Conservation (phyloP, 306 rosid species). For the Datisca glomerata region DNA sequence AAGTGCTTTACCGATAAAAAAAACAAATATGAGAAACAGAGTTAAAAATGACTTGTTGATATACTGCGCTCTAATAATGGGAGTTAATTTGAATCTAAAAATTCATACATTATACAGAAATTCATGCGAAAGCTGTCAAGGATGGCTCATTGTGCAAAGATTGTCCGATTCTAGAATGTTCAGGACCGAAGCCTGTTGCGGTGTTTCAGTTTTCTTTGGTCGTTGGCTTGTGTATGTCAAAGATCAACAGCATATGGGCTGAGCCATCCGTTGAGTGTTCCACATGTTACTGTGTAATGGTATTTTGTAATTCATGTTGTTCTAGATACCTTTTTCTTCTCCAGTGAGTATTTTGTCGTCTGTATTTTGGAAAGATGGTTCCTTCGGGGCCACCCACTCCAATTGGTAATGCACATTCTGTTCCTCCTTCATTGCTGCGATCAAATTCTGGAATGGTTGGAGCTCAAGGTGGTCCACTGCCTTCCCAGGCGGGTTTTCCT, state of each 20-base stretch:
- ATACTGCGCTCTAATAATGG: conserved; percentile 28
- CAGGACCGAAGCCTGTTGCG: conserved; percentile 29
- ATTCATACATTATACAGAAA: conserved; percentile 43
- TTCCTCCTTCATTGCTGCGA: conserved; percentile 68
- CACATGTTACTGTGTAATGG: conserved; percentile 25
- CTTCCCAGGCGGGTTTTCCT: conserved; percentile 61
- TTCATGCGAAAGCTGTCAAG: conserved; percentile 33
- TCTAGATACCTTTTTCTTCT: conserved; percentile 33
- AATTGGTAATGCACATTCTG: conserved; percentile 81
- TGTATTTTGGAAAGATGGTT: conserved; percentile 44
- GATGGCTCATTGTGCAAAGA: conserved; percentile 27
- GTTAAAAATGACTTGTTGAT: too few species aligned
- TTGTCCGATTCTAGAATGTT: too few species aligned
- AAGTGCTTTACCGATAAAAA: too few species aligned
- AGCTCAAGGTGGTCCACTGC: conserved; percentile 65
- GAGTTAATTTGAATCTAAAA: conserved; percentile 54
- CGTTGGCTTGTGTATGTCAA: conserved; percentile 29
- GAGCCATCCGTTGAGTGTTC: conserved; percentile 24
- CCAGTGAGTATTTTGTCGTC: conserved; percentile 23
- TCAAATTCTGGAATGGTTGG: conserved; percentile 84
- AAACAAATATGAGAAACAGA: too few species aligned
- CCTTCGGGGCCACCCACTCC: conserved; percentile 86
- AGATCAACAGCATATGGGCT: conserved; percentile 25
- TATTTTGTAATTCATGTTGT: conserved; percentile 29
- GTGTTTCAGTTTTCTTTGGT: conserved; percentile 32